A percentile compares a stretch with the other conserved stretches of the same genome.
Conservation (phyloP, 2,329 filamentous ascomycete species). For the Cytospora schulzeri region DNA sequence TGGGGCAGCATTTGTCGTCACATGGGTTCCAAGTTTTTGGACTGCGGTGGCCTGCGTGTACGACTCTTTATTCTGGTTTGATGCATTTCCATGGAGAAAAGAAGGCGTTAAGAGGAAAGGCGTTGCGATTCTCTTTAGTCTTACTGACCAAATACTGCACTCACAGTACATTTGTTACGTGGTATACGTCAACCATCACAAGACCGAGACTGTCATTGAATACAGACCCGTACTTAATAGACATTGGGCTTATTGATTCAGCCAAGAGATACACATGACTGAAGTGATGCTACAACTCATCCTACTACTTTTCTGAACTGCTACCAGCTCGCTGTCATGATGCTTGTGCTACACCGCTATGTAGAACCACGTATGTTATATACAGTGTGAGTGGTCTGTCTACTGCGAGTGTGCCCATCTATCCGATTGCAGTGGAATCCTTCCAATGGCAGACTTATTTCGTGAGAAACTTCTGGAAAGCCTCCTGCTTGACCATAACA, state of each 20-base stretch:
- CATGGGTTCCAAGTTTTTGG: constrained; percentile 1
- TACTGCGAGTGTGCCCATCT: neutral
- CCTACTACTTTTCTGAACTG: too few species aligned
- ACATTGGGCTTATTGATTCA: neutral
- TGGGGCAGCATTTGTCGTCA: neutral
- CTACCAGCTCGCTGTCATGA: neutral
- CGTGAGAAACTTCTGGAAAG: constrained; percentile 90
- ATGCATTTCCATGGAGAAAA: neutral
- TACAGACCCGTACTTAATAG: too few species aligned
- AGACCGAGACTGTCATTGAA: too few species aligned
- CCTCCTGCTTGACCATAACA: constrained; percentile 93
- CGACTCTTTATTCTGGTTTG: neutral
- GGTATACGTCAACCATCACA: too few species aligned
- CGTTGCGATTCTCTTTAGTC: neutral
- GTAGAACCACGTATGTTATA: neutral
- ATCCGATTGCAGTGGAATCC: neutral
- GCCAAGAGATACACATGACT: too few species aligned
- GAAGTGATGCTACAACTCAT: too few species aligned
- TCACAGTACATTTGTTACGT: too few species aligned
- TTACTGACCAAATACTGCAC: neutral
- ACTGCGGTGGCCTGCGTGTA: neutral
- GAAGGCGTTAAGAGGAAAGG: neutral
- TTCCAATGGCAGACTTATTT: constrained; percentile 53
- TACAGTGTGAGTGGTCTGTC: neutral
- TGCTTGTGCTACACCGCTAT: neutral